Evolutionary conservation across 495 filamentous ascomycete genomes (phyloP).

Genomic region (Aspergillus homomorphus): DNA sequence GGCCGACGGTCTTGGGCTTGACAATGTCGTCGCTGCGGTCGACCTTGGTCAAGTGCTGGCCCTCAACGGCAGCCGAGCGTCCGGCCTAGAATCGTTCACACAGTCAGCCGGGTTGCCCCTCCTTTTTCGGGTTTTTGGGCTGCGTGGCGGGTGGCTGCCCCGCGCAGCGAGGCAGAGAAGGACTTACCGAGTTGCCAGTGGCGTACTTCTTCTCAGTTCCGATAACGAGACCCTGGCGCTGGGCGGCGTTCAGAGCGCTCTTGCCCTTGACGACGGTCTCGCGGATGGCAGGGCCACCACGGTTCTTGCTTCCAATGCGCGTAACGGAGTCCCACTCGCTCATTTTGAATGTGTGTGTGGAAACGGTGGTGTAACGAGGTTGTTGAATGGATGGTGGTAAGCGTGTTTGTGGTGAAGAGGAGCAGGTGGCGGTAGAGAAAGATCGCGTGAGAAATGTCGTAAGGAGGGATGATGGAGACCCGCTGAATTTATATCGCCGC

Average conservation of each 20-base stretch:
- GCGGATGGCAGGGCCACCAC: constrained; percentile 57
- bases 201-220: constrained; percentile 92
- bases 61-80: constrained; percentile 64
- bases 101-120: neutral
- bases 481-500: constrained; percentile 40
- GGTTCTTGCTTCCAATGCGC: constrained; percentile 86
- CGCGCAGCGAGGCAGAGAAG: neutral
- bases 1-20: constrained; percentile 87
- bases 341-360: constrained; percentile 32
- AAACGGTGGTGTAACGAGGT: constrained; percentile 2
- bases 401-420: constrained; percentile 6
- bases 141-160: neutral
- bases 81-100: constrained; percentile 41
- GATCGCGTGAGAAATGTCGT: constrained; percentile 32
- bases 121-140: neutral
- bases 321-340: constrained; percentile 84
- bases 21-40: constrained; percentile 97
- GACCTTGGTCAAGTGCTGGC: constrained; percentile 96
- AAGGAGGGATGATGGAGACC: constrained; percentile 26
- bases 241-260: constrained; percentile 85
- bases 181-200: constrained; percentile 72
- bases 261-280: constrained; percentile 88
- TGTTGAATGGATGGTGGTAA: constrained; percentile 9
- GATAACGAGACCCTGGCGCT: constrained; percentile 70
- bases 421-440: constrained; percentile 12